Evolutionary conservation across 306 rosid species (phyloP), one percentile per base, ranked within the genome.

Genomic region (Fragaria iinumae): DNA sequence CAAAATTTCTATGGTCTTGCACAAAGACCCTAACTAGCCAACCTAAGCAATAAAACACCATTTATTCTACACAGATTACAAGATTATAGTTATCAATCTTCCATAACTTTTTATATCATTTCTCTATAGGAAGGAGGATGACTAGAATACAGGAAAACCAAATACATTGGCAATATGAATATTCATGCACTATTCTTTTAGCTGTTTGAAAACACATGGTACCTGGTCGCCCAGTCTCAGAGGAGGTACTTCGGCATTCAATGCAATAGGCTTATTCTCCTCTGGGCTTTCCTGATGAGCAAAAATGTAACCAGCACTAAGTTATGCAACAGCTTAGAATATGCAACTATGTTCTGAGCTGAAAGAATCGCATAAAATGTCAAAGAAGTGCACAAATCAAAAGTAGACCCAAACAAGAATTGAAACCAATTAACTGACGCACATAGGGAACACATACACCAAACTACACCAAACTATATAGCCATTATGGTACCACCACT

Each of bases 151-250:
- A 4, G 18, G 55, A 55, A 55, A 69, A 8, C 69, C 47, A 65
- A 34, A 18, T 65, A 65, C 6, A 34, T 65, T 6, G 11, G 11
- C 23, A 65, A 9, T 65, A 8, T 8, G n/a, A 20, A 67, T n/a
- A 66, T 48, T 16, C 2, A n/a, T 32, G 27, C 16, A 47, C 12
- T 18, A n/a, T 29, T 14, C 32, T 76, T 75, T 41, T 23, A 50
- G 66, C 43, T 39, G 45, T 32, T 11, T 10, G 49, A 29, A 43
- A 11, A 71, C 25, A 72, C 25, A n/a, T 48, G 39, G 32, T 77
- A 88, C 96, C 92, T 90, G 91, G 72, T 70, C 89, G 76, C 75
- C 76, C 45, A 71, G 72, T 69, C 55, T 74, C 79, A 74, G 39
- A 25, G 86, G 81, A 36, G 86, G 72, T 25, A 72, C 77, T 72